Percentiles rank a stretch among this genome's conserved stretches.
Conservation (phyloP, 768 basidiomycete genomes). For the Boletus insuetus region DNA sequence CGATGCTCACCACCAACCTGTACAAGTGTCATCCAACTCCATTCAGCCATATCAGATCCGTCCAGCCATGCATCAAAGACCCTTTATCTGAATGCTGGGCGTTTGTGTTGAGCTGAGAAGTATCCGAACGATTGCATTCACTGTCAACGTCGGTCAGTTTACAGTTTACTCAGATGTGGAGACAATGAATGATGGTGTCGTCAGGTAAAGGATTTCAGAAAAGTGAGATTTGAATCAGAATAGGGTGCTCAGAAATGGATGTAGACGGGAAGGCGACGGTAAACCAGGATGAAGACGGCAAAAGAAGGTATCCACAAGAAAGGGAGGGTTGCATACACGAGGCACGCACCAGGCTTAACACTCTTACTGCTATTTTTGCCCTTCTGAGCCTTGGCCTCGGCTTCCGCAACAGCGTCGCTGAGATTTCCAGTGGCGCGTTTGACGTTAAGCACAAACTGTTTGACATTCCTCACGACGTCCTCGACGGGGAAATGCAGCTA, state of each 20-base stretch:
- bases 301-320: background rate
- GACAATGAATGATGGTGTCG: constrained; percentile 3
- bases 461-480: constrained; percentile 77
- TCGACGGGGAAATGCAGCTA: constrained; percentile 73
- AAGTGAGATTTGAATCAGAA: background rate
- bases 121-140: constrained; percentile 75
- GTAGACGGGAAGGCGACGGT: background rate
- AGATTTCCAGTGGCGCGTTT: constrained; percentile 72
- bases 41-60: background rate
- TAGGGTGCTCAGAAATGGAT: background rate
- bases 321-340: background rate
- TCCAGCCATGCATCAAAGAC: constrained; percentile 44
- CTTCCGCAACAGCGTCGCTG: constrained; percentile 42
- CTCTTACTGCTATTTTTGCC: constrained; percentile 35
- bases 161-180: background rate
- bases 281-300: background rate
- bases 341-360: constrained; percentile 43
- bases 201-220: background rate
- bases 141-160: constrained; percentile 35
- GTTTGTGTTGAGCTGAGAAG: constrained; percentile 83
- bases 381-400: constrained; percentile 41
- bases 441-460: constrained; percentile 70
- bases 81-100: constrained; percentile 86
- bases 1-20: constrained; percentile 18
- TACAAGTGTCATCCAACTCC: constrained; percentile 13